Conservation (phyloP, 2,329 filamentous ascomycete species). For the Paecilomyces niveus region DNA sequence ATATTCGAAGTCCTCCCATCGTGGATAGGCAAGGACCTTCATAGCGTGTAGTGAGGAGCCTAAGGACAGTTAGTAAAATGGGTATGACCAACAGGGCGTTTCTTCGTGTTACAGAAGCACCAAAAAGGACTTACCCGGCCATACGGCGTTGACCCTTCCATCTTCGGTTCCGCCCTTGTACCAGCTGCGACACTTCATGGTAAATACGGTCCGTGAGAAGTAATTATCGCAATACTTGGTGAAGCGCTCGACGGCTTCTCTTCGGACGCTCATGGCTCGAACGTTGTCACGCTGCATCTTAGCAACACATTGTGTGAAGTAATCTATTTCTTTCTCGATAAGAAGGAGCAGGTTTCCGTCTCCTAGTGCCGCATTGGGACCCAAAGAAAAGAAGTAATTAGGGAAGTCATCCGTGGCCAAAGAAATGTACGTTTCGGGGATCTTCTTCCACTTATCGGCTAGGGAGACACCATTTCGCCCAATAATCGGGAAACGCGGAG, state of each 20-base stretch:
- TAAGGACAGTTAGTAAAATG: conserved; percentile 6
- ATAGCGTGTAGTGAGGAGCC: conserved; percentile 31
- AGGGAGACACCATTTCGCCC: conserved; percentile 21
- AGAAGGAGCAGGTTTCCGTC: conserved; percentile 28
- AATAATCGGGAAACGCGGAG: conserved; percentile 27
- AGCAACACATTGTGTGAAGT: conserved; percentile 23
- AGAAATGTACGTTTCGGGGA: conserved; percentile 29
- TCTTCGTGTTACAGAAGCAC: background rate
- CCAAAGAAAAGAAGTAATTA: conserved; percentile 27
- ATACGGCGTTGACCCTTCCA: conserved; percentile 24
- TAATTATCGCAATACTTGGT: conserved; percentile 26
- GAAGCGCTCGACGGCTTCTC: conserved; percentile 21
- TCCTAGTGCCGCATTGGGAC: conserved; percentile 25
- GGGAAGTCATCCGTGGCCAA: conserved; percentile 27
- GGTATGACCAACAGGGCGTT: background rate
- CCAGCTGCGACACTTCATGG: conserved; percentile 31
- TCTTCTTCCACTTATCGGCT: conserved; percentile 22
- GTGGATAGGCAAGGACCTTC: conserved; percentile 24
- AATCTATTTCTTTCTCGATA: conserved; percentile 26
- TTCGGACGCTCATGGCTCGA: conserved; percentile 18
- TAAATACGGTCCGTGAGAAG: conserved; percentile 27
- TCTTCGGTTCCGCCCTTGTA: conserved; percentile 28
- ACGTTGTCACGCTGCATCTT: conserved; percentile 33
- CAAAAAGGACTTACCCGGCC: conserved; percentile 22
- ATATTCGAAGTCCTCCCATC: conserved; percentile 35